A percentile compares a stretch with the other conserved stretches of the same genome.
These are phyloP conservation scores for Colletotrichum ledebouriae DNA, from an alignment of 2,329 filamentous ascomycete species.

Conservation along the genomic window DNA sequence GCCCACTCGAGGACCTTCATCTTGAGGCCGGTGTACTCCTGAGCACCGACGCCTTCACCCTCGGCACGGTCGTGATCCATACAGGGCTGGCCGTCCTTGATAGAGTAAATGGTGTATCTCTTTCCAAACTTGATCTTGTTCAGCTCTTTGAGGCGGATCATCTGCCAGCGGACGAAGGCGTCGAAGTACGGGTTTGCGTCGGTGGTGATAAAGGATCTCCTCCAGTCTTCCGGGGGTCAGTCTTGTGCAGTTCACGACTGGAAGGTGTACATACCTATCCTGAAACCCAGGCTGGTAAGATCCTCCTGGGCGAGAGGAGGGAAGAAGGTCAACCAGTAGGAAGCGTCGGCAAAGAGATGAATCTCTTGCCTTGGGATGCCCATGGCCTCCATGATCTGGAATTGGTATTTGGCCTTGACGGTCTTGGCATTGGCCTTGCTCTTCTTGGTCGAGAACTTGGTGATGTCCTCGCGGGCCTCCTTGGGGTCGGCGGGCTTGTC, in stretches of 20 bases:
- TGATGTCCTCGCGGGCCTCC: slow-evolving; percentile 82
- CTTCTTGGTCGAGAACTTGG: slow-evolving; percentile 94
- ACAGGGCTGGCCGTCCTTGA: slow-evolving; percentile 68
- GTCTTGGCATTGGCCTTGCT: slow-evolving; percentile 92
- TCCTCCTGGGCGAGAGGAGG: slow-evolving; percentile 58
- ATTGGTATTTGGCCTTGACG: slow-evolving; percentile 95
- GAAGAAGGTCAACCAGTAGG: slow-evolving; percentile 93
- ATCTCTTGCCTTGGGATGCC: slow-evolving; percentile 92
- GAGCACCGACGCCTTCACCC: slow-evolving; percentile 54
- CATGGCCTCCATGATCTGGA: slow-evolving; percentile 93
- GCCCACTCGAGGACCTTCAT: slow-evolving; percentile 93
- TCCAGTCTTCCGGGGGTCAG: slow-evolving; percentile 60
- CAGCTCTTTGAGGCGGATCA: slow-evolving; percentile 89
- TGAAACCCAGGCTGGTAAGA: slow-evolving; percentile 41
- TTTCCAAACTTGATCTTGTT: slow-evolving; percentile 95
- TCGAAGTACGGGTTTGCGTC: slow-evolving; percentile 96
- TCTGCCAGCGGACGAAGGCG: slow-evolving; percentile 95
- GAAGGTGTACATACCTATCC: slow-evolving; percentile 18
- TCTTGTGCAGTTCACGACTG: not conserved
- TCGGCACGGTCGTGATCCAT: slow-evolving; percentile 63
- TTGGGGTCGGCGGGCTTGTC: slow-evolving; percentile 63
- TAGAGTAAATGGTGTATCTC: slow-evolving; percentile 92
- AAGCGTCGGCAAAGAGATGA: slow-evolving; percentile 91
- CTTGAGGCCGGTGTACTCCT: slow-evolving; percentile 86
- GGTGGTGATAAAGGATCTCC: slow-evolving; percentile 77